Conservation (phyloP, 1,284 basidiomycete genomes). For the Ceratobasidium sp. region DNA sequence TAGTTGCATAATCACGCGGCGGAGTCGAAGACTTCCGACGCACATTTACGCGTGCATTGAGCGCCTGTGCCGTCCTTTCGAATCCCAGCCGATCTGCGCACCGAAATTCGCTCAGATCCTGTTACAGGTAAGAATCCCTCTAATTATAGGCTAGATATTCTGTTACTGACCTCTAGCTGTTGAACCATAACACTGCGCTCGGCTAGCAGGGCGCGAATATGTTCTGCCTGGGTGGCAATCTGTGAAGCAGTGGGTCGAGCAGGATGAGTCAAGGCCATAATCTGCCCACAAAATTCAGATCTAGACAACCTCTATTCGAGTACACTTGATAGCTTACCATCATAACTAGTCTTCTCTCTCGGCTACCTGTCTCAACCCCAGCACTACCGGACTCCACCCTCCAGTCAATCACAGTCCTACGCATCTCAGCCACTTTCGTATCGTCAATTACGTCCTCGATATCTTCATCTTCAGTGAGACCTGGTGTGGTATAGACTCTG, state of each 20-base stretch:
- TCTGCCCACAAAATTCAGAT: slow-evolving; percentile 8
- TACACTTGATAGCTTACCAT: slow-evolving; percentile 16
- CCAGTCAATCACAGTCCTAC: slow-evolving; percentile 31
- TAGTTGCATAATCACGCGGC: slow-evolving; percentile 5
- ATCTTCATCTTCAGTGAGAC: slow-evolving; percentile 17
- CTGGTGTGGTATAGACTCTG: background rate
- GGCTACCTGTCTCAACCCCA: background rate
- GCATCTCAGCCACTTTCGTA: slow-evolving; percentile 37
- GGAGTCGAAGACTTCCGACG: background rate
- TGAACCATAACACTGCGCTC: slow-evolving; percentile 40
- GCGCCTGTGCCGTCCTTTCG: slow-evolving; percentile 44
- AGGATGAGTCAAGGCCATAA: slow-evolving; percentile 42
- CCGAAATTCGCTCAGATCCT: slow-evolving; percentile 44
- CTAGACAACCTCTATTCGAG: background rate
- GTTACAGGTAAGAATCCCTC: background rate
- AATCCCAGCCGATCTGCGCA: slow-evolving; percentile 40
- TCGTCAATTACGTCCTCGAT: slow-evolving; percentile 38
- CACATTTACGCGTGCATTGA: slow-evolving; percentile 34
- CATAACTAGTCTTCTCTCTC: slow-evolving; percentile 22
- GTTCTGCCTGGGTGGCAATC: slow-evolving; percentile 40
- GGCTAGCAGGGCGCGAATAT: slow-evolving; percentile 35
- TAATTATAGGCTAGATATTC: background rate
- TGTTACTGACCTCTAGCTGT: slow-evolving; percentile 29
- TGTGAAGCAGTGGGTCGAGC: slow-evolving; percentile 39
- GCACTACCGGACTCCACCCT: background rate